Conservation (phyloP, 805 yeast species). For the Barnettozyma pratensis region DNA sequence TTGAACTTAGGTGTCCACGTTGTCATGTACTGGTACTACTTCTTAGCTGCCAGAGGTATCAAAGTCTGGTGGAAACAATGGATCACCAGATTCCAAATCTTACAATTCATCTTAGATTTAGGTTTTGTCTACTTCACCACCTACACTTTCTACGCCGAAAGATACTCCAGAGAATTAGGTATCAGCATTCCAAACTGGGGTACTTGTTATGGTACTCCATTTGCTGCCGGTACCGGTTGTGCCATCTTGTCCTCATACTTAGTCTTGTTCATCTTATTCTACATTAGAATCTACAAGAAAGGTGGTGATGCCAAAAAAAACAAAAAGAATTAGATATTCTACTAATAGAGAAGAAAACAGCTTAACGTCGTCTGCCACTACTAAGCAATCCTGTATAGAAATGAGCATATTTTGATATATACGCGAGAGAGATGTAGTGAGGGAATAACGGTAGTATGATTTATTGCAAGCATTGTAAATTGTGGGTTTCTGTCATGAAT, state of each 20-base stretch:
- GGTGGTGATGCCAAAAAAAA: constrained; percentile 27
- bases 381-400: too few species aligned
- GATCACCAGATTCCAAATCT: constrained; percentile 94
- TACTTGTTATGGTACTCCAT: constrained; percentile 86
- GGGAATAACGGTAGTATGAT: too few species aligned
- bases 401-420: too few species aligned
- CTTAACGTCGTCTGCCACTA: too few species aligned
- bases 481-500: too few species aligned
- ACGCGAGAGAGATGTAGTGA: too few species aligned
- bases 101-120: constrained; percentile 87
- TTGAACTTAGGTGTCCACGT: constrained; percentile 91
- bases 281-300: constrained; percentile 76
- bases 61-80: constrained; percentile 99
- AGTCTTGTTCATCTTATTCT: constrained; percentile 87
- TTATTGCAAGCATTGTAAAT: too few species aligned
- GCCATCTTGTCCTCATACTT: constrained; percentile 82
- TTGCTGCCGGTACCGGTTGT: constrained; percentile 91
- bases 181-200: constrained; percentile 70
- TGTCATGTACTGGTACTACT: constrained; percentile 97
- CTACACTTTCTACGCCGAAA: constrained; percentile 79
- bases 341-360: too few species aligned
- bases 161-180: constrained; percentile 40
- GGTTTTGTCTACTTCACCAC: constrained; percentile 91
- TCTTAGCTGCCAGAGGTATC: constrained; percentile 86
- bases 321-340: constrained; percentile 5